These are phyloP conservation scores for Solanum clarkiae DNA, from an alignment of 257 asterid species.

Conservation along the genomic window DNA sequence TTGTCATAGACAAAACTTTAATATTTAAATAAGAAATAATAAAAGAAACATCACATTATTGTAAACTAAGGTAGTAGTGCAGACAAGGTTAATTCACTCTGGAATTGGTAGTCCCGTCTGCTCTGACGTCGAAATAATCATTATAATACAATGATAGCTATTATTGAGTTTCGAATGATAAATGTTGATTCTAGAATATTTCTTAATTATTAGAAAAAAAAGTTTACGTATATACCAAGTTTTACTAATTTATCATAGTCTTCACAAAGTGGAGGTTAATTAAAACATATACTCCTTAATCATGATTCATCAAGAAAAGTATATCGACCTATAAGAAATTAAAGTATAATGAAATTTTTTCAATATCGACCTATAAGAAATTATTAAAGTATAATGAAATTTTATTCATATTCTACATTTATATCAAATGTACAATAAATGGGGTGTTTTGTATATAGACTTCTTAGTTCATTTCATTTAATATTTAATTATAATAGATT, in stretches of 20 bases:
- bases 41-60: no score
- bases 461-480: neutral
- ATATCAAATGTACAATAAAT: neutral
- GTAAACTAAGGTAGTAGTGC: no score
- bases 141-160: no score
- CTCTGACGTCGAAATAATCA: no score
- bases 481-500: neutral
- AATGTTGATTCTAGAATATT: neutral
- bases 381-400: neutral
- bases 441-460: neutral
- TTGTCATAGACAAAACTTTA: fast-evolving
- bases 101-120: no score
- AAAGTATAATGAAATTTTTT: neutral
- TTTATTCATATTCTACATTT: neutral
- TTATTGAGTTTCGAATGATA: neutral
- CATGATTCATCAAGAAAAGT: neutral
- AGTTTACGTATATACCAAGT: neutral
- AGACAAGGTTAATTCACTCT: no score
- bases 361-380: neutral
- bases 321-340: neutral
- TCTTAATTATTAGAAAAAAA: no score
- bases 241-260: neutral
- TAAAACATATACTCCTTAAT: neutral
- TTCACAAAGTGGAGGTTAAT: neutral
- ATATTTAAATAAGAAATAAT: neutral